Percentiles rank a stretch among this genome's conserved stretches.
Conservation (phyloP, 2,329 filamentous ascomycete genomes). For the Thermoascus crustaceus region DNA sequence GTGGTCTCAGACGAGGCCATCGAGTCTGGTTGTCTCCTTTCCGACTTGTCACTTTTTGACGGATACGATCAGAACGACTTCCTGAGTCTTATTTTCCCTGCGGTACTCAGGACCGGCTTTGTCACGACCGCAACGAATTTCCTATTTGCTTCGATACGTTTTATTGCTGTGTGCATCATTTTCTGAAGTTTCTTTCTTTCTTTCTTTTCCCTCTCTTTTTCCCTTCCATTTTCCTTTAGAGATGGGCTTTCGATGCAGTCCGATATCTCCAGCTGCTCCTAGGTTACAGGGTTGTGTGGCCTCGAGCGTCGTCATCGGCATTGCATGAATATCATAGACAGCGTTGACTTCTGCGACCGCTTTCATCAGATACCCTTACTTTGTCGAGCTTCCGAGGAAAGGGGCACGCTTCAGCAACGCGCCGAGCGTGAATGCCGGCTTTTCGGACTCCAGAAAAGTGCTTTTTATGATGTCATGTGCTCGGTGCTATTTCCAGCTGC, state of each 20-base stretch:
- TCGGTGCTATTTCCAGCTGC: slow-evolving; percentile 32
- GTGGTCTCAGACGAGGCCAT: slow-evolving; percentile 34
- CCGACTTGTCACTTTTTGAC: slow-evolving; percentile 24
- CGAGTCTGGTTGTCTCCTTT: slow-evolving; percentile 30
- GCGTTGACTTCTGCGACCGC: slow-evolving; percentile 41
- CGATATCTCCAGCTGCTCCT: slow-evolving; percentile 25
- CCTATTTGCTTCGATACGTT: slow-evolving; percentile 19
- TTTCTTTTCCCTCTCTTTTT: slow-evolving; percentile 21
- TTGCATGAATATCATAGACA: slow-evolving; percentile 45
- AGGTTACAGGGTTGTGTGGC: slow-evolving; percentile 16
- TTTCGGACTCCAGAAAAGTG: slow-evolving; percentile 31
- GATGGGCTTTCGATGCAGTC: slow-evolving; percentile 32
- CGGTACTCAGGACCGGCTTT: slow-evolving; percentile 36
- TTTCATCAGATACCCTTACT: slow-evolving; percentile 41
- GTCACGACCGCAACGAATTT: slow-evolving; percentile 39
- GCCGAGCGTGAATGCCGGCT: slow-evolving; percentile 30
- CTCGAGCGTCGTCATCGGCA: slow-evolving; percentile 26
- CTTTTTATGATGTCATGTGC: slow-evolving; percentile 31
- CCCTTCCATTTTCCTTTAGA: slow-evolving; percentile 25
- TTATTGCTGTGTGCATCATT: slow-evolving; percentile 13
- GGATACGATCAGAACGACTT: slow-evolving; percentile 34
- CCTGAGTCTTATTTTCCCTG: slow-evolving; percentile 22
- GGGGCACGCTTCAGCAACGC: slow-evolving; percentile 32
- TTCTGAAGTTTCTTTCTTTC: slow-evolving; percentile 16
- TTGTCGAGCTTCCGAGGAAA: slow-evolving; percentile 33